Percentiles rank a stretch among this genome's conserved stretches.
phyloP scores from a whole-genome alignment of 2,329 filamentous ascomycete species.

The Eutypa lata region DNA sequence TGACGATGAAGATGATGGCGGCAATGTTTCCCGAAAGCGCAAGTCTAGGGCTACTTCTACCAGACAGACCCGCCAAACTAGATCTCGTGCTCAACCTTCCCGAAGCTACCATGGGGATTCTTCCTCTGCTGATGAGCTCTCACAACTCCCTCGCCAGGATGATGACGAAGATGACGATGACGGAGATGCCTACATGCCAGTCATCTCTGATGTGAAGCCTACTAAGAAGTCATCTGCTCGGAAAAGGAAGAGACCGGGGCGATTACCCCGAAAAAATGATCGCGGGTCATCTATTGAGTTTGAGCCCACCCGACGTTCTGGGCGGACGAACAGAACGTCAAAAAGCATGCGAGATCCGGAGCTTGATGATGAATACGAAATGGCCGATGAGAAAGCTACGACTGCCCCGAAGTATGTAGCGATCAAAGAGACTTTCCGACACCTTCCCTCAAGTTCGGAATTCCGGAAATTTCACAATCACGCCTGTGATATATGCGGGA shows the following conservation, averaged over 20 bases:
- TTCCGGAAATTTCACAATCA: constrained; percentile 71
- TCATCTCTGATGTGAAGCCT: constrained; percentile 26
- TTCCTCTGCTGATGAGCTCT: constrained; percentile 30
- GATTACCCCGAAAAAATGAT: constrained; percentile 18
- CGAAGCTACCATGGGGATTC: constrained; percentile 2
- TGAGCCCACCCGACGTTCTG: constrained; percentile 48
- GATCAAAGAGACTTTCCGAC: constrained; percentile 72
- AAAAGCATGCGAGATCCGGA: constrained; percentile 49
- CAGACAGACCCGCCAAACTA: constrained; percentile 12
- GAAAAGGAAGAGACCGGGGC: constrained; percentile 14
- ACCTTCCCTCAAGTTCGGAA: constrained; percentile 54
- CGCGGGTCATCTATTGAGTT: constrained; percentile 50
- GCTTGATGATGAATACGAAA: constrained; percentile 58
- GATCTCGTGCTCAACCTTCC: constrained; percentile 10
- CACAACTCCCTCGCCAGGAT: constrained; percentile 15
- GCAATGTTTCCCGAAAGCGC: constrained; percentile 1
- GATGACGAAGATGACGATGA: constrained; percentile 18
- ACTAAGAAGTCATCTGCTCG: constrained; percentile 12
- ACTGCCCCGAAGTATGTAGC: constrained; percentile 55
- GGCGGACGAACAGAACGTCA: constrained; percentile 41
- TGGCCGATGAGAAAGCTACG: constrained; percentile 42
- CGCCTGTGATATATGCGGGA: constrained; percentile 69
- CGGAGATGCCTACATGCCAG: constrained; percentile 9
- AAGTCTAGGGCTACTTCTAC: background rate
- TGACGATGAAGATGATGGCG: constrained; percentile 11